A percentile compares a stretch with the other conserved stretches of the same genome.
Conservation (phyloP, 1,139 yeast genomes). For the Kodamaea derodonti region DNA sequence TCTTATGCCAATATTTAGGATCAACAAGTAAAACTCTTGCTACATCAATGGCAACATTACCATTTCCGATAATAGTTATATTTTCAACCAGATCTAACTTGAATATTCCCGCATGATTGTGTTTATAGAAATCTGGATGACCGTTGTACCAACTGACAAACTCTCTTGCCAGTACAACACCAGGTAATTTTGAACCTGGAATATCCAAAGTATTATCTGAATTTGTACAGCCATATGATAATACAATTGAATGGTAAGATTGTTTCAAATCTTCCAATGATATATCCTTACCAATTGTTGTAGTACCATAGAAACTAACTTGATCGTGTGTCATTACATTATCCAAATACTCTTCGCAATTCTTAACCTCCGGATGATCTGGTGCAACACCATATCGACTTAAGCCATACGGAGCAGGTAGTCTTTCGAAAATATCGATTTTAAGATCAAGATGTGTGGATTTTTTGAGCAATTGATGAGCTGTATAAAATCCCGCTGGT, state of each 20-base stretch:
- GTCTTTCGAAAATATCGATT: constrained; percentile 68
- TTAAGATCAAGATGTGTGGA: constrained; percentile 37
- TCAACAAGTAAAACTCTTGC: constrained; percentile 73
- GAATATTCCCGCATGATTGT: constrained; percentile 3
- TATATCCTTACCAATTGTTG: constrained; percentile 57
- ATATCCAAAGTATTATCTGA: constrained; percentile 54
- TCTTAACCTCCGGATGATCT: constrained; percentile 96
- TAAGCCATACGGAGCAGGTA: constrained; percentile 89
- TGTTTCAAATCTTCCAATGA: constrained; percentile 45
- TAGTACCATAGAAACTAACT: constrained; percentile 75
- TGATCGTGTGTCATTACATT: constrained; percentile 45
- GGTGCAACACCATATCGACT: constrained; percentile 98
- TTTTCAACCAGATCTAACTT: constrained; percentile 56
- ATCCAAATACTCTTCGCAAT: constrained; percentile 76
- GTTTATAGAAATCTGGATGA: constrained; percentile 44
- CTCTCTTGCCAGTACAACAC: constrained; percentile 78
- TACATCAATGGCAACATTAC: constrained; percentile 94
- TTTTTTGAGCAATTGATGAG: constrained; percentile 64
- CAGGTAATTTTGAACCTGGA: constrained; percentile 57
- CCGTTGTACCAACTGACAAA: constrained; percentile 98
- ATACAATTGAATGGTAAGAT: constrained; percentile 66
- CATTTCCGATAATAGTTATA: constrained; percentile 90
- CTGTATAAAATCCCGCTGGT: constrained; percentile 94
- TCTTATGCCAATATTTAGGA: constrained; percentile 54
- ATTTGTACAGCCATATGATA: constrained; percentile 78